Base-by-base conservation (phyloP, 331 rosid species). In the Rosa hybrid region DNA sequence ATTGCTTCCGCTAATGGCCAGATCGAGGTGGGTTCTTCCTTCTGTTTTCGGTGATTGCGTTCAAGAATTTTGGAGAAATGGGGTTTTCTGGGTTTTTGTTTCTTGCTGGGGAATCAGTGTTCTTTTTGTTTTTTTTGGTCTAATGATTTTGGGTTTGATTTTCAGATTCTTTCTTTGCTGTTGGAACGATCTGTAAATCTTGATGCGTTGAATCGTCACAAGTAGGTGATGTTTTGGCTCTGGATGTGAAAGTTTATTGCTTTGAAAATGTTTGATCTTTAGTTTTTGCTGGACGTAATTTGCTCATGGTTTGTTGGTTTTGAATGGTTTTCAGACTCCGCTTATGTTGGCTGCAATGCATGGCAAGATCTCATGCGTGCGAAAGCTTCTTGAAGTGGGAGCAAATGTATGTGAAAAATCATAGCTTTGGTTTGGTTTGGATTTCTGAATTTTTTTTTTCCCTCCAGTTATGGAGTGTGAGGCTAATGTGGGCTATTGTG, bases 341-440 rank as follows among this genome's bases (percentile, higher is more conserved):
- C 91, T 94, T 63, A 94, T 92, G 97, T 72, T 94, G 85, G 98
- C 97, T 18, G 91, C 97, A 86, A 94, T 94, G 97, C 94, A 90
- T 75, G 98, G 98, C 68, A 92, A 86, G 86, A 86, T 91, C 77
- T 80, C 87, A 5, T 92, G 97, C 70, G 88, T 94, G 38, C 78
- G 50, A 79, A 94, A 83, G 84, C 98, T 94, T 25, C 90, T 94
- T 82, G 87, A 91, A 83, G 89, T 83, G 2, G 97, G 97, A 83
- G 98, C 98, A 81, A 94, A 92, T 86, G 98, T 94, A 80, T 68
- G 88, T 71, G 30, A 38, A 75, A 73, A 54, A 56, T 76, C 53
- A 62, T 65, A 9, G 57, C 63, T 57, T 39, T 46, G 27, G 17
- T 79, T 23, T 62, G 14, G 44, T 80, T 68, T 45, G 54, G 34